These are phyloP conservation scores for Houttuynia cordata DNA, from an alignment of 164 flowering plant species.

Conservation along the genomic window DNA sequence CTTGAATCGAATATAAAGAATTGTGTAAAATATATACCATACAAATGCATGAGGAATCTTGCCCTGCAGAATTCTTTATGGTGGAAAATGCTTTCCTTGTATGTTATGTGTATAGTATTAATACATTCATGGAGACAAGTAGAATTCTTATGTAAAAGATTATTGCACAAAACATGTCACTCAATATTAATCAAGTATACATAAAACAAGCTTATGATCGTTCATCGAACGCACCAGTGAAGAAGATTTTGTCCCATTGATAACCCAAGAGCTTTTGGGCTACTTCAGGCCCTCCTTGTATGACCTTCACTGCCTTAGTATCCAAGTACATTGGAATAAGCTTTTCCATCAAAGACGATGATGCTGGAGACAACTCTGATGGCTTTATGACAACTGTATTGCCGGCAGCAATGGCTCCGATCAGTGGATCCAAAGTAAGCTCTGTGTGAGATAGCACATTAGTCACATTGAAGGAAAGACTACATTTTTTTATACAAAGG, in stretches of 20 bases:
- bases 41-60: too few relatives aligned
- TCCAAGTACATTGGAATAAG: slow-evolving; percentile 57
- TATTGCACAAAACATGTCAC: neutral
- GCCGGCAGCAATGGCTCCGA: slow-evolving; percentile 90
- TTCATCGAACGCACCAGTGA: slow-evolving; percentile 39
- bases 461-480: too few relatives aligned
- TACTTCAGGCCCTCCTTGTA: slow-evolving; percentile 46
- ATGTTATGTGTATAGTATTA: too few relatives aligned
- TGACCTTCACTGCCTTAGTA: slow-evolving; percentile 40
- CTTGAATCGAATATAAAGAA: too few relatives aligned
- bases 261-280: slow-evolving; percentile 35
- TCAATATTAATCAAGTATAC: neutral
- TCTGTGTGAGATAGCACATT: slow-evolving; percentile 20
- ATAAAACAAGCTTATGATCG: too few relatives aligned
- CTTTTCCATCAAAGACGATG: slow-evolving; percentile 46
- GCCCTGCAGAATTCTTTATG: too few relatives aligned
- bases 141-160: too few relatives aligned
- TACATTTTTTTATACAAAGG: too few relatives aligned
- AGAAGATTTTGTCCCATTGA: slow-evolving; percentile 93
- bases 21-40: too few relatives aligned
- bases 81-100: too few relatives aligned
- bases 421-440: slow-evolving; percentile 63
- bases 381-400: slow-evolving; percentile 67
- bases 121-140: too few relatives aligned
- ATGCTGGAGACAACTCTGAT: slow-evolving; percentile 61